These are phyloP conservation scores for Pythium insidiosum DNA, from an alignment of 352 stramenopile species.

Conservation along the genomic window DNA sequence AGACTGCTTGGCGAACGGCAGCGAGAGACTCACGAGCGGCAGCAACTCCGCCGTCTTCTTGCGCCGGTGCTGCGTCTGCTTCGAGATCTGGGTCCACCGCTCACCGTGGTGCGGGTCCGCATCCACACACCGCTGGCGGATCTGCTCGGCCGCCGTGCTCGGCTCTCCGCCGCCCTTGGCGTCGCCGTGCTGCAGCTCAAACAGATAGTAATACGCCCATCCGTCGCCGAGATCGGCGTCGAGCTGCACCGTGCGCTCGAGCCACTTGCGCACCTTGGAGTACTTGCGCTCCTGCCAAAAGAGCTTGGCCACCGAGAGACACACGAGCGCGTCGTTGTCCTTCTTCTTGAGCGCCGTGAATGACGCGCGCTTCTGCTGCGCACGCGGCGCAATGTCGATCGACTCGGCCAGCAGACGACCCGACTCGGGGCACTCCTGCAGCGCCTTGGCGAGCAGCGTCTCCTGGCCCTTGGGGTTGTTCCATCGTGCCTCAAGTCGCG, in stretches of 20 bases:
- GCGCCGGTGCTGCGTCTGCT: slow-evolving; percentile 88
- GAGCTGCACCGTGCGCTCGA: slow-evolving; percentile 94
- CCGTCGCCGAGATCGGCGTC: slow-evolving; percentile 95
- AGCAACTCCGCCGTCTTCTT: slow-evolving; percentile 66
- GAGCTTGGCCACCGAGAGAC: slow-evolving; percentile 93
- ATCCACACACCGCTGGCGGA: slow-evolving; percentile 80
- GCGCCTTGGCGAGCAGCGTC: slow-evolving; percentile 94
- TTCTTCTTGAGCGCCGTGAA: slow-evolving; percentile 96
- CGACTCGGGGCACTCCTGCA: slow-evolving; percentile 96
- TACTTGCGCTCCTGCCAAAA: slow-evolving; percentile 96
- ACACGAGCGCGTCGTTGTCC: slow-evolving; percentile 96
- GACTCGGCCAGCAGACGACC: slow-evolving; percentile 94
- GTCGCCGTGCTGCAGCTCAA: slow-evolving; percentile 93
- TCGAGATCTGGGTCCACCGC: slow-evolving; percentile 90
- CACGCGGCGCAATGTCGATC: slow-evolving; percentile 91
- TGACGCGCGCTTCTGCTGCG: slow-evolving; percentile 94
- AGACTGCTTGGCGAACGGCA: slow-evolving; percentile 41
- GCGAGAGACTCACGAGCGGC: slow-evolving; percentile 72
- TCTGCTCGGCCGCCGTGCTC: slow-evolving; percentile 67
- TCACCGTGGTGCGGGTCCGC: slow-evolving; percentile 95
- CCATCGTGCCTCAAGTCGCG: slow-evolving; percentile 89
- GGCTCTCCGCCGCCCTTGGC: no score
- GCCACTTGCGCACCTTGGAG: slow-evolving; percentile 96
- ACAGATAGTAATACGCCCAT: slow-evolving; percentile 97
- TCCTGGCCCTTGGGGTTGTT: slow-evolving; percentile 93